phyloP scores from a whole-genome alignment of 305 asterid genomes.

The Fraxinus greggii region DNA sequence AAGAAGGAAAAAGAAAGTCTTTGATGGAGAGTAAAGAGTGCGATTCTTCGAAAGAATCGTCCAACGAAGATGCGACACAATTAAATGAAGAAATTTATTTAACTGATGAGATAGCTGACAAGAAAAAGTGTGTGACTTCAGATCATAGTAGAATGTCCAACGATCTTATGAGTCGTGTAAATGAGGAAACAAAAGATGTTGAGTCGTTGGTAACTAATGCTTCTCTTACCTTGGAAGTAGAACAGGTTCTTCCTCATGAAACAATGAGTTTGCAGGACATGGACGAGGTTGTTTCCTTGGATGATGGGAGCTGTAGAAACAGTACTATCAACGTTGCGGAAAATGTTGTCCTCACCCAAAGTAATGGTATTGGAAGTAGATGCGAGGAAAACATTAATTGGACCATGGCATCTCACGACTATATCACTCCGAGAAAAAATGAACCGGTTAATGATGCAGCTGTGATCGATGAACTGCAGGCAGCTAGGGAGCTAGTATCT shows the following conservation, averaged over 20 bases:
- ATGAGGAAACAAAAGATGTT: conserved; percentile 13
- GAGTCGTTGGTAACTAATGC: conserved; percentile 3
- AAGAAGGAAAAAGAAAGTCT: conserved; percentile 22
- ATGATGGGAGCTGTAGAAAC: conserved; percentile 5
- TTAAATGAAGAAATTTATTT: conserved; percentile 36
- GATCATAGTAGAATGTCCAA: conserved; percentile 24
- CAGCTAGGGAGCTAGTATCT: conserved; percentile 15
- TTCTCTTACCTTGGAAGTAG: conserved; percentile 26
- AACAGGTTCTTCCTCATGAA: conserved; percentile 7
- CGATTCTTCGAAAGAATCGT: conserved; percentile 18
- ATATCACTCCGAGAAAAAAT: conserved; percentile 6
- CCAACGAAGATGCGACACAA: conserved; percentile 20
- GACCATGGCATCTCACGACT: conserved; percentile 21
- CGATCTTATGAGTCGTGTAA: conserved; percentile 14
- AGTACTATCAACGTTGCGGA: conserved; percentile 15
- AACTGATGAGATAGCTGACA: conserved; percentile 24
- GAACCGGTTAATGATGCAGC: conserved; percentile 20
- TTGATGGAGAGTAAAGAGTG: conserved; percentile 20
- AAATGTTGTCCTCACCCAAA: conserved; percentile 19
- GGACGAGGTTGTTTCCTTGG: conserved; percentile 18
- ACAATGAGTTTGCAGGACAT: conserved; percentile 7
- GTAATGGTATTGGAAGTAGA: conserved; percentile 29
- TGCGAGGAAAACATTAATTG: conserved; percentile 30
- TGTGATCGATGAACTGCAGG: conserved; percentile 27
- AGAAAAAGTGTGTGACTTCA: conserved; percentile 26